phyloP scores from a whole-genome alignment of 2,329 filamentous ascomycete species.

The Lecanicillium sp. region DNA sequence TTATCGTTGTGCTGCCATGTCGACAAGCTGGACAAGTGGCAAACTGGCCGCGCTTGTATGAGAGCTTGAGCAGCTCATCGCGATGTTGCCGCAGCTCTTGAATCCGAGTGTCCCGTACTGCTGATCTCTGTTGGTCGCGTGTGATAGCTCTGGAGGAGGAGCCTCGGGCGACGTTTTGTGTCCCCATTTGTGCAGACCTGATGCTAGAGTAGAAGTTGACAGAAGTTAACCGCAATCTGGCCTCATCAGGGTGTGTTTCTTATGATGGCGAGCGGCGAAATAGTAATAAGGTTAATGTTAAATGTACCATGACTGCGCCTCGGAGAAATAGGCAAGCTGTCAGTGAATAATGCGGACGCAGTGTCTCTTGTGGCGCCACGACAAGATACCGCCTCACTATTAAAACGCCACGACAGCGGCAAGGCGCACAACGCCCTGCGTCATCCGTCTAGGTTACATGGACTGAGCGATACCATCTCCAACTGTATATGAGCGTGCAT shows the following conservation, averaged over 20 bases:
- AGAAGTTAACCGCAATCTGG: background rate
- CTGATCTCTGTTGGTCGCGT: no score
- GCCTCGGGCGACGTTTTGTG: background rate
- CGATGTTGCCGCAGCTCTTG: constrained; percentile 1
- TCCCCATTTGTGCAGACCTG: background rate
- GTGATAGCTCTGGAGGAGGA: background rate
- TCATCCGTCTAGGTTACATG: no score
- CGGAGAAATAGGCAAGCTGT: background rate
- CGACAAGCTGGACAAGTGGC: constrained; percentile 9
- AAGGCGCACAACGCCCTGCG: constrained; percentile 1
- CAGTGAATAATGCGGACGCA: background rate
- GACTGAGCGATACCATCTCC: no score
- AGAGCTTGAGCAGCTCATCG: constrained; percentile 5
- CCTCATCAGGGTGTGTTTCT: background rate
- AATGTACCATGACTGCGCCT: background rate
- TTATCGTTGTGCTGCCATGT: constrained; percentile 8
- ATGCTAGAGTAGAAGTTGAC: background rate
- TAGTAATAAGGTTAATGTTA: background rate
- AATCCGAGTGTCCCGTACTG: no score
- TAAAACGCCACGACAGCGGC: background rate
- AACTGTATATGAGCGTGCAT: no score
- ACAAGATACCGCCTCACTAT: background rate
- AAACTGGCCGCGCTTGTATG: constrained; percentile 9
- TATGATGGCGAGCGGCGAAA: background rate
- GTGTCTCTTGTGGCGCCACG: background rate